Conservation (phyloP, 306 rosid genomes). For the Pyrus pyrifolia region DNA sequence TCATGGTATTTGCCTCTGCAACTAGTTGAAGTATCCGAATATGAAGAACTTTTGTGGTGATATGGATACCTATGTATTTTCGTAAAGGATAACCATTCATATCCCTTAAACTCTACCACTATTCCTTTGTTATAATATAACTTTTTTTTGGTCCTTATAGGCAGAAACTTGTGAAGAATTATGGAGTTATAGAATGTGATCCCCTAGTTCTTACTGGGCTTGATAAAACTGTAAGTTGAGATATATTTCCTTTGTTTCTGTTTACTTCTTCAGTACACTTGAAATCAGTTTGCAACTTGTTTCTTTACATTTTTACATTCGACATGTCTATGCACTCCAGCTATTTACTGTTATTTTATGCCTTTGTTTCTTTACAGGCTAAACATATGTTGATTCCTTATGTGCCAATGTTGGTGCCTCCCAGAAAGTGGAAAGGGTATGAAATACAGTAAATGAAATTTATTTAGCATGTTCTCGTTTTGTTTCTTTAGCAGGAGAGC, state of each 20-base stretch:
- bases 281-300: conserved; percentile 2
- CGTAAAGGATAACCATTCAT: conserved; percentile 5
- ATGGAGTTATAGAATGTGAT: conserved; percentile 74
- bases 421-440: conserved; percentile 86
- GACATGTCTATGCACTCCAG: neutral
- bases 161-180: conserved; percentile 63
- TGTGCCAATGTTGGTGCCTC: conserved; percentile 87
- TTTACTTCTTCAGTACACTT: conserved; percentile 5
- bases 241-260: neutral
- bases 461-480: neutral
- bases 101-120: conserved; percentile 1
- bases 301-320: neutral
- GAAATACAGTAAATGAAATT: conserved; percentile 20
- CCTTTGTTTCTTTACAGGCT: conserved; percentile 45
- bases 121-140: conserved; percentile 9
- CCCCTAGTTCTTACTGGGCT: conserved; percentile 64
- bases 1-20: neutral
- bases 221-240: conserved; percentile 61
- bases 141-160: conserved; percentile 41
- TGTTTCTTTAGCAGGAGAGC: neutral
- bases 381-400: conserved; percentile 72
- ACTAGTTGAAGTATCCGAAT: neutral
- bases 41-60: neutral
- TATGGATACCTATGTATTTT: neutral
- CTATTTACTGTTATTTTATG: conserved; percentile 14